Base-by-base conservation (phyloP, 495 filamentous ascomycete genomes). In the Aspergillus coremiiformis region DNA sequence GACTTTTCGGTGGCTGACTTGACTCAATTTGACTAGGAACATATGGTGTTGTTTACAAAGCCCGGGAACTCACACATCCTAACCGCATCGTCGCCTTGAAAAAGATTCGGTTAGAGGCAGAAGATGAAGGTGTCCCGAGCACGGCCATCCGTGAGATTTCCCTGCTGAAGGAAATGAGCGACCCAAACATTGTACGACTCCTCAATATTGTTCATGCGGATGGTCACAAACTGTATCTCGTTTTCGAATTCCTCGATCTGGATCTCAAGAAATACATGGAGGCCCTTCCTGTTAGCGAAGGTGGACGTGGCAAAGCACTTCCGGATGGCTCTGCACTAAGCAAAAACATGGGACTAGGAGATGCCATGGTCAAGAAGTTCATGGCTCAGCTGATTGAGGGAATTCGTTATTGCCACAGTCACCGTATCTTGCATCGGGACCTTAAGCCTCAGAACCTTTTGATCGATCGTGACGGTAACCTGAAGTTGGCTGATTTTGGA, bases 241-340 rank as follows among this genome's bases (percentile, higher is more conserved):
- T 97, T 35, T 89, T 92, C 54, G 91, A 97, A 63, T 97, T 89
- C 70, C 83, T 96, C 56, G 91, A 96, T 62, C 78, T 91, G 35
- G 91, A 96, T 59, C 72, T 96, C 43, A 96, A 98, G 76, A 96
- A 95, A 68, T 97, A 96, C 74, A 97, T 98, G 94, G 93, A 98
- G 71, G 84, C 91, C 35, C 81, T 99, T 42, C 93, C 93, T 6
- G 81, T 93, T 41, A 86, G 82, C 58, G 87, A 96, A 63, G 91
- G 91, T 56, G 91, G 90, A 22, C 80, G 90, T 39, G 91, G 90
- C 52, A 94, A 90, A 73, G 79, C 90, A 26, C 74, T 96, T 19
- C 90, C 90, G 7, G 87, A 95, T 57, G 89, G 89, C 15, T 78
- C 84, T 19, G 78, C 78, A 23, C 66, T 78, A n/a, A 79, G 80